These are phyloP conservation scores for Pyrenochaeta sp. DNA, from an alignment of 2,329 filamentous ascomycete species.

Conservation along the genomic window DNA sequence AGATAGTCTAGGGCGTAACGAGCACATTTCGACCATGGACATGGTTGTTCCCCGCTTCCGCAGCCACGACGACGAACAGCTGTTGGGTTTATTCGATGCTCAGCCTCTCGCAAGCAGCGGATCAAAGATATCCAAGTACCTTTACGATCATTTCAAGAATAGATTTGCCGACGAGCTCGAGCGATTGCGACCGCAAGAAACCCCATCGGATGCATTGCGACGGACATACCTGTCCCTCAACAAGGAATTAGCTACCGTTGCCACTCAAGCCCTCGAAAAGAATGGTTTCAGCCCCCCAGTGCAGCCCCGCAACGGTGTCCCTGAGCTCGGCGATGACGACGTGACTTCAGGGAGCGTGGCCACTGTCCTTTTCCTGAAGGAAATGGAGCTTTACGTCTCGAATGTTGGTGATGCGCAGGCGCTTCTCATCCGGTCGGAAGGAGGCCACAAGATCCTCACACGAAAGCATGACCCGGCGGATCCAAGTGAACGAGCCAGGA, in stretches of 20 bases:
- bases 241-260: conserved; percentile 89
- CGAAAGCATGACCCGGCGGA: conserved; percentile 94
- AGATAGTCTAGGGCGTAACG: conserved; percentile 89
- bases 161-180: conserved; percentile 86
- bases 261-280: conserved; percentile 81
- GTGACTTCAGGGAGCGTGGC: conserved; percentile 89
- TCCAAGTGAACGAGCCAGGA: conserved; percentile 81
- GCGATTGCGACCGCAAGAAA: conserved; percentile 74
- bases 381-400: conserved; percentile 89
- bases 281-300: conserved; percentile 52
- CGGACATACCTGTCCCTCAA: conserved; percentile 89
- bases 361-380: conserved; percentile 87
- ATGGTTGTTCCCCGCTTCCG: conserved; percentile 93
- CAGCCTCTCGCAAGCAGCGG: conserved; percentile 88
- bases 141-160: conserved; percentile 93
- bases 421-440: conserved; percentile 91
- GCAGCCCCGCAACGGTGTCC: conserved; percentile 73
- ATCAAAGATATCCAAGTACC: conserved; percentile 93
- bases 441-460: conserved; percentile 82
- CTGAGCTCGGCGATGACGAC: conserved; percentile 87
- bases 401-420: conserved; percentile 96
- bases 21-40: conserved; percentile 94
- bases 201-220: conserved; percentile 81
- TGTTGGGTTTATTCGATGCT: conserved; percentile 96
- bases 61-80: conserved; percentile 85